Evolutionary conservation across 1,139 yeast species (phyloP), one percentile per base, ranked within the genome.

Genomic region (Yamadazyma diddensiae): DNA sequence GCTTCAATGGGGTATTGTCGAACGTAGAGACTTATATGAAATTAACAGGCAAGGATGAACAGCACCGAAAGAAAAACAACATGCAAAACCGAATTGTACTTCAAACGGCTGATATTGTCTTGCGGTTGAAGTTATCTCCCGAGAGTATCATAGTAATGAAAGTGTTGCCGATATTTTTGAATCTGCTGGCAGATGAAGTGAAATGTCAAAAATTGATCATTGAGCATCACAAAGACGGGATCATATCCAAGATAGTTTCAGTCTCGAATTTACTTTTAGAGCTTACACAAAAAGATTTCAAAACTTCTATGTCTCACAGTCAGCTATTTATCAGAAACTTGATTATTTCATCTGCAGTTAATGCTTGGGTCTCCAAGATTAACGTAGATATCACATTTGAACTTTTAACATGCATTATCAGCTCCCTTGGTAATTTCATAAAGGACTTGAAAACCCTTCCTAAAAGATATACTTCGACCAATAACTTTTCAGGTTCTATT

Each of bases 161-260:
- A 1, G 35, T 70, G 0, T 53, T 62, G 9, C 79, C 79, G 1
- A 42, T 70, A 1, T 53, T 65, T 3, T 66, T 49, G 39, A 65
- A 63, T 35, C 53, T 63, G 25, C 36, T 46, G 3, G 52, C 53
- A 15, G 52, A 57, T 16, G 50, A 52, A 12, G 36, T 70, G 27
- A 53, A 43, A 12, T 53, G 70, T n/a, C 58, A 59, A 10, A 57
- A 56, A 20, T 42, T 68, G 1, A 25, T 49, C 10, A 30, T 65
- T 7, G 53, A 49, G 18, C 21, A 42, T 15, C 27, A 28, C 10
- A n/a, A 22, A 8, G 36, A 36, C n/a, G 34, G 26, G 2, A 26
- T 34, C 5, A 14, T 18, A 2, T 46, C 45, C 19, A 41, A 36
- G 10, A 41, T 63, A 2, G 38, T 53, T 3, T 45, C 51, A 0